Evolutionary conservation across 257 asterid genomes (phyloP).

Genomic region (Thymus mandschuricus): DNA sequence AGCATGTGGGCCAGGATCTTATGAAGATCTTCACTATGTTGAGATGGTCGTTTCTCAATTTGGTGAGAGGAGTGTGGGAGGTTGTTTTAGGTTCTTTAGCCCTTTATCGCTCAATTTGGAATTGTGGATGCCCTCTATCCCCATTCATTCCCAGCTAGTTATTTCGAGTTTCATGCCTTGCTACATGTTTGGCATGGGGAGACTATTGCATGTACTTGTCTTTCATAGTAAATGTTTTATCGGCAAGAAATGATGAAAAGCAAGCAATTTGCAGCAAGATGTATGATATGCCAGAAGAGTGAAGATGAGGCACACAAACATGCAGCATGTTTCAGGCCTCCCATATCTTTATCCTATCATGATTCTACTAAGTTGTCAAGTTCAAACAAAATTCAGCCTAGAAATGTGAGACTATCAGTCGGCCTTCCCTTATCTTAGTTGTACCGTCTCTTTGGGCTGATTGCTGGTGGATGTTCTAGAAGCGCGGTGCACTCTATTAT

Average conservation of each 20-base stretch:
- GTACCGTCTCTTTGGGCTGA: background rate
- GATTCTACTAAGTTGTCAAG: background rate
- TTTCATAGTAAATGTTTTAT: background rate
- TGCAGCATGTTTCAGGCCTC: no score
- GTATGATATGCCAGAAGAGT: no score
- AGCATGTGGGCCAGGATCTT: no score
- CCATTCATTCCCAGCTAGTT: no score
- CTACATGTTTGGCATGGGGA: background rate
- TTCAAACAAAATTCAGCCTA: background rate
- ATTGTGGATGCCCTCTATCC: no score
- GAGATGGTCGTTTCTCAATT: no score
- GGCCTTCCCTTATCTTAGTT: background rate
- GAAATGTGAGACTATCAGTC: background rate
- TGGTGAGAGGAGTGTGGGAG: no score
- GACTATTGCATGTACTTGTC: background rate
- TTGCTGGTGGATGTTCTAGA: conserved; percentile 14
- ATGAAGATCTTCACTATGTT: no score
- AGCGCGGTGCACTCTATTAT: background rate
- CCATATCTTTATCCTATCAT: background rate
- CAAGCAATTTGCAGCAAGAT: background rate
- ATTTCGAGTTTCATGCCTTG: background rate
- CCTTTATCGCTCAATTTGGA: no score
- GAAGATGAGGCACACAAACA: no score
- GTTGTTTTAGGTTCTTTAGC: no score
- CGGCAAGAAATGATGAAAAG: background rate